Conservation (phyloP, 148 eudicot species). For the Pharnaceum exiguum region DNA sequence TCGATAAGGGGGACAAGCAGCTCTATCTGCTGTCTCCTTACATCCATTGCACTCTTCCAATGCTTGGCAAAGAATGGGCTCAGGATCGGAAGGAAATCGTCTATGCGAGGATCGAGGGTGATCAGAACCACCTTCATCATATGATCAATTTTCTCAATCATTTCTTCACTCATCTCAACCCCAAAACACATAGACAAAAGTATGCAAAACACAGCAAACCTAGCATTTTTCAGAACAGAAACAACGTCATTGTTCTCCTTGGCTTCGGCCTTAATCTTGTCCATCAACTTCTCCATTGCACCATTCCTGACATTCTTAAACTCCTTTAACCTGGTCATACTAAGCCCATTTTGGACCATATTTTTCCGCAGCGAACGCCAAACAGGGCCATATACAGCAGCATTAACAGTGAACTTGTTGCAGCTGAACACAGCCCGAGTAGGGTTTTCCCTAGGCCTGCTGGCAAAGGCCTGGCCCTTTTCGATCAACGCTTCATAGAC, state of each 20-base stretch:
- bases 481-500: conserved; percentile 66
- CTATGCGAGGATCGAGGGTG: conserved; percentile 66
- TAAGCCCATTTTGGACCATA: conserved; percentile 86
- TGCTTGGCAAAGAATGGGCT: conserved; percentile 75
- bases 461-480: conserved; percentile 70
- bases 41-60: conserved; percentile 44
- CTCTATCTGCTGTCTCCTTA: conserved; percentile 56
- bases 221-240: conserved; percentile 50
- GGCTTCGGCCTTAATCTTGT: conserved; percentile 47
- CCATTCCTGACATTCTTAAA: conserved; percentile 34
- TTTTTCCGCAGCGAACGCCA: conserved; percentile 82
- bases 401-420: conserved; percentile 83
- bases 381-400: conserved; percentile 67
- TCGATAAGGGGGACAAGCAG: conserved; percentile 56
- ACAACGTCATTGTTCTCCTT: conserved; percentile 51
- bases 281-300: conserved; percentile 64
- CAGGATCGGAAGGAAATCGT: conserved; percentile 69
- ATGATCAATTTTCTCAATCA: conserved; percentile 51
- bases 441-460: conserved; percentile 73
- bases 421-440: conserved; percentile 71
- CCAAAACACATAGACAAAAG: conserved; percentile 82
- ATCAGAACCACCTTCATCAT: conserved; percentile 71
- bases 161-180: conserved; percentile 74
- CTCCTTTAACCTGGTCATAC: conserved; percentile 39
- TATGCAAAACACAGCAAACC: conserved; percentile 77